These are phyloP conservation scores for Cymbidium sinense DNA, from an alignment of 106 monocot genomes.

Conservation along the genomic window DNA sequence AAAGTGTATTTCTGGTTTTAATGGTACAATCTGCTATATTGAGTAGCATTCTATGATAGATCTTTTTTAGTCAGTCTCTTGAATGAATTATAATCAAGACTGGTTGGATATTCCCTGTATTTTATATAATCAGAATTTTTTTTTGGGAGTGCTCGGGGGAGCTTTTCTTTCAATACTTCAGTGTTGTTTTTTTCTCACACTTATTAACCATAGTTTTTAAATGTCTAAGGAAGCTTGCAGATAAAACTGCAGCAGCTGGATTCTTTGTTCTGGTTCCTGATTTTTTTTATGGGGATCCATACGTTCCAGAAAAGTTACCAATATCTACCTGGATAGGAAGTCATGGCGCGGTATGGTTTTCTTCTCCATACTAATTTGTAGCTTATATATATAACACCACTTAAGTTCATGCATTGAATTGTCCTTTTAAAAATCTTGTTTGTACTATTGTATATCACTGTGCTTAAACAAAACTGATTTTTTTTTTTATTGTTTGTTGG, in stretches of 20 bases:
- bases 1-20: too few relatives aligned
- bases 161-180: background rate
- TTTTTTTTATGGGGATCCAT: conserved; percentile 57
- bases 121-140: background rate
- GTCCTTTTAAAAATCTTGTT: too few relatives aligned
- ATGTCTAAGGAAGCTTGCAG: conserved; percentile 1
- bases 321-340: conserved; percentile 18
- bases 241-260: conserved; percentile 53
- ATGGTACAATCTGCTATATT: background rate
- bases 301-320: conserved; percentile 15
- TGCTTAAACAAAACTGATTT: too few relatives aligned
- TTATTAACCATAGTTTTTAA: background rate
- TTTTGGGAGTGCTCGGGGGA: background rate
- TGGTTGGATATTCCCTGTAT: too few relatives aligned
- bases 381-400: too few relatives aligned
- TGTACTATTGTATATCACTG: too few relatives aligned
- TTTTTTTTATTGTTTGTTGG: too few relatives aligned
- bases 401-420: too few relatives aligned
- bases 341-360: conserved; percentile 24
- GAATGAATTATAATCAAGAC: too few relatives aligned
- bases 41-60: too few relatives aligned
- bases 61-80: too few relatives aligned
- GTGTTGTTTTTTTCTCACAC: background rate
- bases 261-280: conserved; percentile 75
- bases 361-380: background rate